phyloP scores from a whole-genome alignment of 768 basidiomycete genomes.

The Nidularia sp. region DNA sequence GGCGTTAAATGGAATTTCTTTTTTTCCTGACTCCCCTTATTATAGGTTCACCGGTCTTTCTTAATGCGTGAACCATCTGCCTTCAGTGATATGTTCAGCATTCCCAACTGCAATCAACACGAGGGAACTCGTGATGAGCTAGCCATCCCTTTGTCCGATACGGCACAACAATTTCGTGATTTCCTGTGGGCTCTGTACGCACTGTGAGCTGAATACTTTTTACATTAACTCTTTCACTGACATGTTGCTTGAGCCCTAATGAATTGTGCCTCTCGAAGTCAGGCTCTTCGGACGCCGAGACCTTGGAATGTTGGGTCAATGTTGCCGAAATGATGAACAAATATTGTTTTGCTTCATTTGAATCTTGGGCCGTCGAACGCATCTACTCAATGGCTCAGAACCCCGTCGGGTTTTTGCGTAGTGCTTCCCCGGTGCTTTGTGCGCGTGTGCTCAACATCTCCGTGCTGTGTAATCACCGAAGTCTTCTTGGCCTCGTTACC shows the following conservation, averaged over 20 bases:
- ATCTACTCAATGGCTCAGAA: conserved; percentile 30
- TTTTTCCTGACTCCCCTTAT: neutral
- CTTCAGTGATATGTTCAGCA: conserved; percentile 36
- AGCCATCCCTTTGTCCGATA: conserved; percentile 36
- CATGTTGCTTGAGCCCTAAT: conserved; percentile 21
- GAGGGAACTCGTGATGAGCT: conserved; percentile 16
- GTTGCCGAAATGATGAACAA: conserved; percentile 43
- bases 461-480: conserved; percentile 39
- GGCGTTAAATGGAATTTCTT: neutral
- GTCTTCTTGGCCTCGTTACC: conserved; percentile 43
- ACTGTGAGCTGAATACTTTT: conserved; percentile 25
- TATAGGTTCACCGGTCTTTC: conserved; percentile 40
- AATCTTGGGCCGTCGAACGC: conserved; percentile 37
- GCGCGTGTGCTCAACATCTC: conserved; percentile 50
- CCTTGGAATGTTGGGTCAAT: conserved; percentile 38
- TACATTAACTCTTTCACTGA: too few relatives aligned
- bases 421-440: conserved; percentile 26
- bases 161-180: conserved; percentile 40
- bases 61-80: conserved; percentile 37
- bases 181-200: conserved; percentile 48
- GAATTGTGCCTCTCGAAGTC: conserved; percentile 24
- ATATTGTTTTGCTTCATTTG: conserved; percentile 41
- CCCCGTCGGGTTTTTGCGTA: conserved; percentile 22
- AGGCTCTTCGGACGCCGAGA: conserved; percentile 8
- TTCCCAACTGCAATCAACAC: conserved; percentile 18